phyloP scores from a whole-genome alignment of 805 yeast species.

The Peterozyma toletana region DNA sequence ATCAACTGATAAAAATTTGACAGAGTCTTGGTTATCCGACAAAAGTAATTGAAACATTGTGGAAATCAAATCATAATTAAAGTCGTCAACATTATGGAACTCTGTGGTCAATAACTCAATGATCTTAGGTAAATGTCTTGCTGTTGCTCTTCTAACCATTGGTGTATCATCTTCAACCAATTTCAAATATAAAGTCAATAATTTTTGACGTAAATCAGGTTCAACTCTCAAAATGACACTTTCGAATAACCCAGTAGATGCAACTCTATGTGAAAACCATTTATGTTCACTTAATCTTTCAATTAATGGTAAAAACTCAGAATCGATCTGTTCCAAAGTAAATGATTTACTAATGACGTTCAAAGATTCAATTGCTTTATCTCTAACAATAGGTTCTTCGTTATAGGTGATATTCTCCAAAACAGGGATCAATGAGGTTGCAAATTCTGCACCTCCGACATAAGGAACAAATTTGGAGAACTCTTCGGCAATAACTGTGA shows the following conservation, averaged over 20 bases:
- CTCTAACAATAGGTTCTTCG: conserved; percentile 95
- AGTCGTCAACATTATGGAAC: conserved; percentile 38
- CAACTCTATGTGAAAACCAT: conserved; percentile 92
- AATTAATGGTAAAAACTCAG: conserved; percentile 68
- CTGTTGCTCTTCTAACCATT: conserved; percentile 96
- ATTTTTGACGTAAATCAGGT: conserved; percentile 45
- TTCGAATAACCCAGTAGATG: conserved; percentile 84
- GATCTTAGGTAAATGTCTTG: conserved; percentile 69
- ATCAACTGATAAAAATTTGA: conserved; percentile 83
- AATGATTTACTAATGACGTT: conserved; percentile 62
- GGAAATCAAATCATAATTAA: conserved; percentile 73
- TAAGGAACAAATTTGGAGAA: conserved; percentile 81
- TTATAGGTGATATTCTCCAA: conserved; percentile 82
- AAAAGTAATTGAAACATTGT: conserved; percentile 75
- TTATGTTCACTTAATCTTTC: conserved; percentile 76
- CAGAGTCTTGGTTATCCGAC: conserved; percentile 90
- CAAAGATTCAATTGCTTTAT: conserved; percentile 84
- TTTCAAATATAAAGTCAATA: conserved; percentile 61
- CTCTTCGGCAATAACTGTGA: conserved; percentile 88
- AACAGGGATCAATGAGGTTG: conserved; percentile 54
- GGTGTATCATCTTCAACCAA: conserved; percentile 90
- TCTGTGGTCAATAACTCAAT: conserved; percentile 43
- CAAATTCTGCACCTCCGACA: conserved; percentile 75
- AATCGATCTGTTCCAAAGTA: conserved; percentile 53
- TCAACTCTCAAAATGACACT: conserved; percentile 57